Conservation (phyloP, 371 early-diverging fungal genomes). For the Mucor racemosus region DNA sequence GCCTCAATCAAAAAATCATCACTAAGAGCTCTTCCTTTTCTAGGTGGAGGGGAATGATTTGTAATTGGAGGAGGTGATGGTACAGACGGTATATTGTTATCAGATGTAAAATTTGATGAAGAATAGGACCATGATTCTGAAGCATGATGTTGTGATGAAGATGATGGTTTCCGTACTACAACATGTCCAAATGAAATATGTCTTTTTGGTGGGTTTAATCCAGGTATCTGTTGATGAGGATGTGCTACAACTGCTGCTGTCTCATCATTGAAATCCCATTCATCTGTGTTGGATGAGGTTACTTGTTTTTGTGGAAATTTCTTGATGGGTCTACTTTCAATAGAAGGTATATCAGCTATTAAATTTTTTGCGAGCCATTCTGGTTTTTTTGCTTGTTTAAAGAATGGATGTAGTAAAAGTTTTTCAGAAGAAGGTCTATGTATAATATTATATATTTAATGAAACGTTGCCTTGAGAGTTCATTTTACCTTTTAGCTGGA, state of each 20-base stretch:
- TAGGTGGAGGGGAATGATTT: constrained; percentile 7
- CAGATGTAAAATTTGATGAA: background rate
- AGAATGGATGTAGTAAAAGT: constrained; percentile 78
- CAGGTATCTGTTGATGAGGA: background rate
- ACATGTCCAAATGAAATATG: constrained; percentile 59
- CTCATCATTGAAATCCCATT: constrained; percentile 52
- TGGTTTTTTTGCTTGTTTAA: constrained; percentile 77
- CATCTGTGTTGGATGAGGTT: constrained; percentile 35
- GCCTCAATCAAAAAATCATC: constrained; percentile 24
- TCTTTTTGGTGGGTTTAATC: constrained; percentile 26
- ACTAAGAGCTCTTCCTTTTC: constrained; percentile 28
- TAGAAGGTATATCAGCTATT: constrained; percentile 68
- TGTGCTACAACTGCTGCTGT: background rate
- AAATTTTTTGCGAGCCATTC: constrained; percentile 67
- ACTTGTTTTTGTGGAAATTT: constrained; percentile 34
- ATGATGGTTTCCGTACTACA: constrained; percentile 35
- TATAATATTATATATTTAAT: background rate
- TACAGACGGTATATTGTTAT: background rate
- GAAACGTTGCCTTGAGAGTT: background rate
- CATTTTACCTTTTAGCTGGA: constrained; percentile 69
- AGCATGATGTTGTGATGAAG: constrained; percentile 12
- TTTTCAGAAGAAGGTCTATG: constrained; percentile 80
- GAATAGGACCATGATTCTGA: constrained; percentile 28
- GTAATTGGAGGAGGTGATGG: background rate
- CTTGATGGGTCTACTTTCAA: constrained; percentile 65